These are phyloP conservation scores for Neophaeococcomyces aloes DNA, from an alignment of 2,329 filamentous ascomycete genomes.

Conservation along the genomic window DNA sequence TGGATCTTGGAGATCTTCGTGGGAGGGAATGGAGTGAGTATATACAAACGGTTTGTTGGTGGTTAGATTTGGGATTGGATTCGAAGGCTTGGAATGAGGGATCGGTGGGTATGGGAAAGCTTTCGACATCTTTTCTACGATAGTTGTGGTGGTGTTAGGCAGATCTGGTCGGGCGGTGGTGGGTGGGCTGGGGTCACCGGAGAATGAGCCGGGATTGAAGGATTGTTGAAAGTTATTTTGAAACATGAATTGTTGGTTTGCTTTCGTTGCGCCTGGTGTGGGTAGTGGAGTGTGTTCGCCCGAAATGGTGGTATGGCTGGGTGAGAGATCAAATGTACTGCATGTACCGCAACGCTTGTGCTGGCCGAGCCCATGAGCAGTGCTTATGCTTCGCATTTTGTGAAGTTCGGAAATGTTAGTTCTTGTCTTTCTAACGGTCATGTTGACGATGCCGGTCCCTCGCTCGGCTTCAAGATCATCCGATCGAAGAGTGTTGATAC, in stretches of 20 bases:
- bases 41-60: too few species aligned
- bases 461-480: constrained; percentile 4
- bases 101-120: too few species aligned
- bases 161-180: not conserved
- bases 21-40: too few species aligned
- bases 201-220: not conserved
- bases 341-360: constrained; percentile 1
- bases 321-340: constrained; percentile 1
- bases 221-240: not conserved
- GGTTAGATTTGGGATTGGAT: too few species aligned
- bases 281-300: not conserved
- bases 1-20: too few species aligned
- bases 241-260: not conserved
- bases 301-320: not conserved
- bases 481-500: not conserved
- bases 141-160: not conserved
- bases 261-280: not conserved
- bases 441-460: constrained; percentile 1
- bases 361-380: not conserved
- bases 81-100: too few species aligned
- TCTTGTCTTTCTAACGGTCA: not conserved
- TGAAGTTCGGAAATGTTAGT: not conserved
- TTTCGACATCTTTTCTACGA: too few species aligned
- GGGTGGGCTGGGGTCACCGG: not conserved
- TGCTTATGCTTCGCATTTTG: not conserved